Base-by-base conservation (phyloP, 371 early-diverging fungal species). In the Zopfochytrium polystomum region DNA sequence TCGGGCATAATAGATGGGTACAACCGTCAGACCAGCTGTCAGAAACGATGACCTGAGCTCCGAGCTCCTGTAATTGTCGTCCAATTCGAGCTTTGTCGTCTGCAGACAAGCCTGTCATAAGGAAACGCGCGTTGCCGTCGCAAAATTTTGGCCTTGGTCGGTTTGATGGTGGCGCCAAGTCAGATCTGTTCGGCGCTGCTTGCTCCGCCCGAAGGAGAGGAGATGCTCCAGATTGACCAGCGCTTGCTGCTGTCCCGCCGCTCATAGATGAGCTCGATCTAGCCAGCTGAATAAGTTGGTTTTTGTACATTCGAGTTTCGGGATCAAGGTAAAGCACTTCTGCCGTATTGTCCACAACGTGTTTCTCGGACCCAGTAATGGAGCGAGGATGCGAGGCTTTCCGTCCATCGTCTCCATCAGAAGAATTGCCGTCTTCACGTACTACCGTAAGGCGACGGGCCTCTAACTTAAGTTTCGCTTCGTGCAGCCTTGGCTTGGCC, bases 1-100 rank as follows among this genome's bases (percentile, higher is more conserved):
- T 53, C 4, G 45, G 42, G 4, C 58, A 57, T 44, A 76, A 54
- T 29, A 76, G 50, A 55, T 76, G 76, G 15, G 73, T 76, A 34
- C 71, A 71, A 1, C 47, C 57, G 2, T 35, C 31, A 38, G 63
- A 29, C 69, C 72, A 75, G 27, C 13, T 31, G 2, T 66, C 68
- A 46, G 46, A 29, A 22, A 63, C 64, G 2, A 69, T 25, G 6
- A 65, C 47, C 27, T 11, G 49, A 6, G 69, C 73, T 53, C 73
- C 73, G 23, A 73, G 52, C 18, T 29, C 27, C 11, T 23, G n/a
- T 2, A 72, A 45, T 0, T 35, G 27, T 15, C 26, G 26, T 1
- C 45, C 44, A 13, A 62, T 5, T 32, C 23, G 18, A 7, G 15
- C 7, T 22, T 65, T 64, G 20, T 67, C 57, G 23, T 22, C 42